A percentile compares a stretch with the other conserved stretches of the same genome.
phyloP scores from a whole-genome alignment of 805 yeast species.

The Wickerhamiella sorbophila region DNA sequence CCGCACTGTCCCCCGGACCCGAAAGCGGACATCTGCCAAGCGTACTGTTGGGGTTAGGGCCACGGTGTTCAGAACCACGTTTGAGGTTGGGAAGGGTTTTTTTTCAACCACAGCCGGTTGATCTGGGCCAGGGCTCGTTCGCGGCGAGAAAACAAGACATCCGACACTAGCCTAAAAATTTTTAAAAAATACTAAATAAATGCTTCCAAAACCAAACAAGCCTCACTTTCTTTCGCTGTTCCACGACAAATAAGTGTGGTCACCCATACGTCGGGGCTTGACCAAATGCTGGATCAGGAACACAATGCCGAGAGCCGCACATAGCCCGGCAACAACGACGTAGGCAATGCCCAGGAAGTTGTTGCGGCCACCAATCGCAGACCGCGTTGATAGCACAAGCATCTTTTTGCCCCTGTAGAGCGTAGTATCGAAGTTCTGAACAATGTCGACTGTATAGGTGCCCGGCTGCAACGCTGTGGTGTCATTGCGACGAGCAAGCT shows the following conservation, averaged over 20 bases:
- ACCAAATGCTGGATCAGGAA: slow-evolving; percentile 72
- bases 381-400: slow-evolving; percentile 63
- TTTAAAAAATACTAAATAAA: no score
- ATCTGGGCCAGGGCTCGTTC: no score
- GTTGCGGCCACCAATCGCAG: slow-evolving; percentile 80
- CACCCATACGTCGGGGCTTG: slow-evolving; percentile 75
- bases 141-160: no score
- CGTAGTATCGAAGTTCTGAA: slow-evolving; percentile 66
- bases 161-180: no score
- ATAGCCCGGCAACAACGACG: slow-evolving; percentile 66
- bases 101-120: no score
- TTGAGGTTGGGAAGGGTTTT: no score
- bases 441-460: slow-evolving; percentile 52
- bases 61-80: no score
- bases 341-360: slow-evolving; percentile 73
- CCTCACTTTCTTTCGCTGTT: slow-evolving; percentile 19
- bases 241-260: slow-evolving; percentile 52
- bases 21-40: no score
- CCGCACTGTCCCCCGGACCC: no score
- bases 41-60: no score
- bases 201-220: no score
- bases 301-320: slow-evolving; percentile 53
- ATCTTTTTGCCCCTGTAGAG: slow-evolving; percentile 83
- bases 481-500: slow-evolving; percentile 64
- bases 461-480: slow-evolving; percentile 45